phyloP scores from a whole-genome alignment of 2,329 filamentous ascomycete genomes.

The Akanthomyces muscarius region DNA sequence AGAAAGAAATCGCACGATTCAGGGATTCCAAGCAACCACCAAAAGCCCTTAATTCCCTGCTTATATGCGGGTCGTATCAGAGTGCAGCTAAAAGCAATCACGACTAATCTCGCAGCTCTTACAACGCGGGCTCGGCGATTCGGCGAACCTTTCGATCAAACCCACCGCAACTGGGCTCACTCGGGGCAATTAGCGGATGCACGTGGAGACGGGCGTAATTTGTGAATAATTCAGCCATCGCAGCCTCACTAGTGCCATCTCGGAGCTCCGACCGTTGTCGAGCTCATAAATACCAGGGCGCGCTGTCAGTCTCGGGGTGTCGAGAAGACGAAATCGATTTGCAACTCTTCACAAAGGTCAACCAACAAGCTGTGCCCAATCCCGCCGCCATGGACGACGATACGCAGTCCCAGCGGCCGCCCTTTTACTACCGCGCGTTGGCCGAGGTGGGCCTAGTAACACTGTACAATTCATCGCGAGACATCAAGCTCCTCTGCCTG shows the following conservation, averaged over 20 bases:
- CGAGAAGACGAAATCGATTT: neutral
- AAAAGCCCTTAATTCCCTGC: neutral
- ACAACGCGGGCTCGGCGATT: conserved; percentile 1
- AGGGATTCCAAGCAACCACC: neutral
- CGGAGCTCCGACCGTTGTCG: conserved; percentile 10
- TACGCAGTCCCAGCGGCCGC: neutral
- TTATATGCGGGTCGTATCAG: conserved; percentile 7
- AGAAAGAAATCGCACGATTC: neutral
- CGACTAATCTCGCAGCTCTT: neutral
- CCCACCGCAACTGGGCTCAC: neutral
- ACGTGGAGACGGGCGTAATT: conserved; percentile 12
- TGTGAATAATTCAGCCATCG: neutral
- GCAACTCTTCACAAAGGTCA: neutral
- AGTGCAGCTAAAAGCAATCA: neutral
- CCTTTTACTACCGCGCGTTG: conserved; percentile 6
- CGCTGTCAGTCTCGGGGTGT: neutral
- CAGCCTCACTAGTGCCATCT: conserved; percentile 5
- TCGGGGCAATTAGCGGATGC: conserved; percentile 1
- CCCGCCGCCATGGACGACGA: neutral
- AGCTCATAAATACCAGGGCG: neutral
- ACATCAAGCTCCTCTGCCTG: conserved; percentile 54
- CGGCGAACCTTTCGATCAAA: conserved; percentile 1
- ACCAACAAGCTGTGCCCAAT: too few species aligned
- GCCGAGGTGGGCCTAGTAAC: conserved; percentile 8
- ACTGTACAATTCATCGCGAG: conserved; percentile 26